phyloP scores from a whole-genome alignment of 2,329 filamentous ascomycete species.

The Peltaster fructicola region DNA sequence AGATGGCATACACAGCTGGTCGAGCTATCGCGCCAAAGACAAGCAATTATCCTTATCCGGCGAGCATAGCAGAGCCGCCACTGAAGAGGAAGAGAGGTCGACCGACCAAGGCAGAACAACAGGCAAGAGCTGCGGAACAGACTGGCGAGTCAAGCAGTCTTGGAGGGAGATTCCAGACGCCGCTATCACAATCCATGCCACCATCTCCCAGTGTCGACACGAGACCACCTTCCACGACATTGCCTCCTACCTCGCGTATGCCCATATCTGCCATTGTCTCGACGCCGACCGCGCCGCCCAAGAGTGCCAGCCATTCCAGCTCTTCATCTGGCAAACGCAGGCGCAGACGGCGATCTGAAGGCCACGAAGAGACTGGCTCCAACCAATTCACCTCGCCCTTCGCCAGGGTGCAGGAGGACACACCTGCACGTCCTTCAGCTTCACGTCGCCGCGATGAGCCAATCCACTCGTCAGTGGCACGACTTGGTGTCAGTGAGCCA shows the following conservation, averaged over 20 bases:
- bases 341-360: conserved; percentile 12
- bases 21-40: conserved; percentile 30
- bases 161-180: no score
- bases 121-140: conserved; percentile 26
- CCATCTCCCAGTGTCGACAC: conserved; percentile 5
- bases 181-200: no score
- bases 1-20: conserved; percentile 15
- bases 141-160: no score
- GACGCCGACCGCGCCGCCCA: conserved; percentile 13
- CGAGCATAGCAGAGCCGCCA: no score
- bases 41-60: no score
- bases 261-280: conserved; percentile 17
- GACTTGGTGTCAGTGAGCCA: background rate
- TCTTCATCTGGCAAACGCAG: conserved; percentile 17
- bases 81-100: conserved; percentile 32
- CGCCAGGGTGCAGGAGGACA: no score
- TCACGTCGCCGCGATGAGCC: background rate
- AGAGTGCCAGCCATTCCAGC: conserved; percentile 14
- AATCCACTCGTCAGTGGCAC: background rate
- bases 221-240: conserved; percentile 6
- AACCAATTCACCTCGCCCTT: background rate
- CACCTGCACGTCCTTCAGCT: background rate
- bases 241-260: conserved; percentile 14
- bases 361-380: conserved; percentile 5
- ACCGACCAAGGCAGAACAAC: conserved; percentile 30